A percentile compares a stretch with the other conserved stretches of the same genome.
Conservation (phyloP, 768 basidiomycete species). For the Amanita polypyramis region DNA sequence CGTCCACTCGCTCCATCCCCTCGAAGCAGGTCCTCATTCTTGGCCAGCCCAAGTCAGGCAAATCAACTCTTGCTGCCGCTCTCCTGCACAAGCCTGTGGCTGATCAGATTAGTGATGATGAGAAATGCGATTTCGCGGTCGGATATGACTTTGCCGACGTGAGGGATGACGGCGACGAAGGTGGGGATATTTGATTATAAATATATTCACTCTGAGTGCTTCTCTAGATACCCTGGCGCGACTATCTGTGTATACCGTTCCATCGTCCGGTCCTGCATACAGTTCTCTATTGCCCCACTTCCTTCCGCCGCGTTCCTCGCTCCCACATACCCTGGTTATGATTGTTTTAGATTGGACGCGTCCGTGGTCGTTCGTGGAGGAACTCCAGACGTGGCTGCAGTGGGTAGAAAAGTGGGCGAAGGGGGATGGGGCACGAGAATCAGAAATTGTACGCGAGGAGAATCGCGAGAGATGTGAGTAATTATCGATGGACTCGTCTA, state of each 20-base stretch:
- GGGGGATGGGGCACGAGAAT: slow-evolving; percentile 58
- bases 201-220: slow-evolving; percentile 6
- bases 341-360: slow-evolving; percentile 93
- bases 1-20: slow-evolving; percentile 68
- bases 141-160: slow-evolving; percentile 92
- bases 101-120: slow-evolving; percentile 48
- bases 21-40: slow-evolving; percentile 84
- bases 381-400: slow-evolving; percentile 73
- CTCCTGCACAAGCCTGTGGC: slow-evolving; percentile 55
- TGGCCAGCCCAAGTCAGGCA: slow-evolving; percentile 71
- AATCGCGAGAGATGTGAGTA: slow-evolving; percentile 69
- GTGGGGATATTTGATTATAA: slow-evolving; percentile 27
- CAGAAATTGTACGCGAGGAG: slow-evolving; percentile 71
- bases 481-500: slow-evolving; percentile 2
- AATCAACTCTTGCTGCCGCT: slow-evolving; percentile 63
- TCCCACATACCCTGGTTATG: slow-evolving; percentile 68
- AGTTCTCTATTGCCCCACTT: slow-evolving; percentile 69
- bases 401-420: slow-evolving; percentile 82
- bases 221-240: slow-evolving; percentile 75
- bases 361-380: slow-evolving; percentile 84
- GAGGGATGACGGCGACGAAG: slow-evolving; percentile 90
- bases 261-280: slow-evolving; percentile 65
- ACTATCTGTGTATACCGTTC: slow-evolving; percentile 85
- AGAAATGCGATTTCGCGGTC: slow-evolving; percentile 67
- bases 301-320: slow-evolving; percentile 54